A percentile compares a stretch with the other conserved stretches of the same genome.
phyloP scores from a whole-genome alignment of 768 basidiomycete genomes.

The Suillus plorans region DNA sequence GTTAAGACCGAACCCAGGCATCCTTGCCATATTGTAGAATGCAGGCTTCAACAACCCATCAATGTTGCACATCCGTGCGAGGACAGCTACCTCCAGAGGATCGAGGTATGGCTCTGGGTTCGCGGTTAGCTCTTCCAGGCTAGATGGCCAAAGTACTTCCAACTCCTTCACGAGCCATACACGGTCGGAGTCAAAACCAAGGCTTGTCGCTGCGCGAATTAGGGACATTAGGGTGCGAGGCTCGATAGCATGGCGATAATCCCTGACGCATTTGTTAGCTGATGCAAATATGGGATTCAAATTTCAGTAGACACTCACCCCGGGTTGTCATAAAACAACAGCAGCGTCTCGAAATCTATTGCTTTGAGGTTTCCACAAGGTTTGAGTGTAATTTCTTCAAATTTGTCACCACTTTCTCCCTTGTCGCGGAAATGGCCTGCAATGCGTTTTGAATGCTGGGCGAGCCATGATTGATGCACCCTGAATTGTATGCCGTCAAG shows the following conservation, averaged over 20 bases:
- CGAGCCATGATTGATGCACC: conserved; percentile 34
- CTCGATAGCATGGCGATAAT: conserved; percentile 24
- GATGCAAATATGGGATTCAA: background rate
- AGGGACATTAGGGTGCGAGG: conserved; percentile 31
- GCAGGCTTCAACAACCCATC: conserved; percentile 33
- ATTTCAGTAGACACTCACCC: background rate
- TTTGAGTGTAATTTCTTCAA: background rate
- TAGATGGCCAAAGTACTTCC: conserved; percentile 28
- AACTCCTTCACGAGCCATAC: conserved; percentile 29
- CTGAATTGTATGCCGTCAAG: conserved; percentile 33
- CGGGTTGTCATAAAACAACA: conserved; percentile 4
- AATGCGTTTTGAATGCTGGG: conserved; percentile 21
- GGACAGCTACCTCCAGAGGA: conserved; percentile 30
- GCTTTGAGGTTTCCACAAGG: background rate
- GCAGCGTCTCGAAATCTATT: conserved; percentile 1
- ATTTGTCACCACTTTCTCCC: background rate
- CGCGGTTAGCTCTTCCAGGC: conserved; percentile 18
- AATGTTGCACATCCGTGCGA: conserved; percentile 30
- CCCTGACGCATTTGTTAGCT: conserved; percentile 16
- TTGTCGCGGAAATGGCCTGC: conserved; percentile 11
- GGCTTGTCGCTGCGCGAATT: conserved; percentile 35
- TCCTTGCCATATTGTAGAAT: conserved; percentile 37
- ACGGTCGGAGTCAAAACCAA: conserved; percentile 30
- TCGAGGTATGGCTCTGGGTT: conserved; percentile 11
- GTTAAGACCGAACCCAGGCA: background rate